Evolutionary conservation across 2,329 filamentous ascomycete genomes (phyloP), one percentile per base, ranked within the genome.

Genomic region (Orbilia ellipsospora): DNA sequence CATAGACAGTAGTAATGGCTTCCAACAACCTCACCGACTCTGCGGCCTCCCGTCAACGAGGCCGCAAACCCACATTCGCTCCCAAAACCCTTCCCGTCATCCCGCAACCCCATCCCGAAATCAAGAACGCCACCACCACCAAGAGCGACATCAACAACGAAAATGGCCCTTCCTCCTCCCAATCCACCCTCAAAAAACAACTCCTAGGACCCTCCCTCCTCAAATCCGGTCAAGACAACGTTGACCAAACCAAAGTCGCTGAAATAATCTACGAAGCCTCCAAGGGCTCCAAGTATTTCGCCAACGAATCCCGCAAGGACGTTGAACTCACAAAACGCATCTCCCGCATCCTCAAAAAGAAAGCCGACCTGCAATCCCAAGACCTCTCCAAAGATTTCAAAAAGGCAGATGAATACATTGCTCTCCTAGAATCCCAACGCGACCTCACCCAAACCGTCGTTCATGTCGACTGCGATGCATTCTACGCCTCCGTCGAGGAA

Each of bases 211-310:
- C 94, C 0, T 97, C 94, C 4, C 84, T 98, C 63, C 94, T 93
- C 20, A 99, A 99, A 82, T 92, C 94, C 31, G 95, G 95, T 1
- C 94, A 98, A 81, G 93, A 96, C 80, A 86, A 88, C 15, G 94
- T 98, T n/a, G 93, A 99, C 80, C 95, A 98, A 44, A 73, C 23
- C 12, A 59, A 90, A 89, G 93, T 99, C 59, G 96, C 94, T 1
- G 94, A 98, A 79, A 90, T 98, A 79, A 99, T 99, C 74, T 98
- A 97, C 83, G 93, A 96, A 82, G 93, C 94, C 10, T 97, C 93
- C 15, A 97, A 96, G 81, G 95, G 95, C 56, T 96, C 93, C 78
- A 97, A 97, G 82, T 99, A 90, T 84, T 99, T 98, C 86, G 92
- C 90, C 79, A 92, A 94, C 73, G 95, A 99, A 82, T 91, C 97